These are phyloP conservation scores for Pseudoscleropodium purum DNA, from an alignment of 225 moss, liverwort and hornwort genomes.

Conservation along the genomic window DNA sequence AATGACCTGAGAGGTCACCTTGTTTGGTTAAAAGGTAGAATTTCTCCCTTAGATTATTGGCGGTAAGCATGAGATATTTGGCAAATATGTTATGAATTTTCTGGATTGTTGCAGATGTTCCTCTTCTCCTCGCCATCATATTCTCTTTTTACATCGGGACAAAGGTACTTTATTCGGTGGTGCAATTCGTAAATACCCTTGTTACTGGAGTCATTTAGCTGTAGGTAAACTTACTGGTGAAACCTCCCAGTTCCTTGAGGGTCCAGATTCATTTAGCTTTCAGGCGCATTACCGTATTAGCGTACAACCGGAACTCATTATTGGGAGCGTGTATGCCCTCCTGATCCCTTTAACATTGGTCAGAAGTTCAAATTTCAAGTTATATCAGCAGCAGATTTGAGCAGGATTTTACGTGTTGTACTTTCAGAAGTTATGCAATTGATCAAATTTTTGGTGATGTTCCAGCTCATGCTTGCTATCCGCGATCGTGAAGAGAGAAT, in stretches of 20 bases:
- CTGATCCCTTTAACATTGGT: not conserved
- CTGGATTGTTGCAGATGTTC: slow-evolving; percentile 50
- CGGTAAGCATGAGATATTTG: not conserved
- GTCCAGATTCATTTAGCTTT: not conserved
- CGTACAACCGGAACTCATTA: not conserved
- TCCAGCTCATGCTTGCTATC: slow-evolving; percentile 43
- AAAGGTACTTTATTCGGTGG: slow-evolving; percentile 42
- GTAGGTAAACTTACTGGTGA: not conserved
- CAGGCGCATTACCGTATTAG: not conserved
- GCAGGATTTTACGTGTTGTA: not conserved
- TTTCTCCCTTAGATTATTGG: not conserved
- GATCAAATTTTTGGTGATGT: not conserved
- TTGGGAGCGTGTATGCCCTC: not conserved
- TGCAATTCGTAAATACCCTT: not conserved
- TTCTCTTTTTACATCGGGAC: slow-evolving; percentile 75
- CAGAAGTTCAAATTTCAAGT: not conserved
- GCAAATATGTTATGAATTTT: not conserved
- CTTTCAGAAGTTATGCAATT: not conserved
- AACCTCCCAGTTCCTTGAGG: not conserved
- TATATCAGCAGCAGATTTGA: not conserved
- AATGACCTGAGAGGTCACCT: not conserved
- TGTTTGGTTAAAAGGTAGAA: not conserved
- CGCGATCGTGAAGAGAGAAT: slow-evolving; percentile 15
- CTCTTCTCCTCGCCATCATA: slow-evolving; percentile 64
- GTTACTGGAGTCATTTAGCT: not conserved